Percentiles rank a stretch among this genome's conserved stretches.
phyloP scores from a whole-genome alignment of 2,329 filamentous ascomycete genomes.

The Calonectria henricotiae region DNA sequence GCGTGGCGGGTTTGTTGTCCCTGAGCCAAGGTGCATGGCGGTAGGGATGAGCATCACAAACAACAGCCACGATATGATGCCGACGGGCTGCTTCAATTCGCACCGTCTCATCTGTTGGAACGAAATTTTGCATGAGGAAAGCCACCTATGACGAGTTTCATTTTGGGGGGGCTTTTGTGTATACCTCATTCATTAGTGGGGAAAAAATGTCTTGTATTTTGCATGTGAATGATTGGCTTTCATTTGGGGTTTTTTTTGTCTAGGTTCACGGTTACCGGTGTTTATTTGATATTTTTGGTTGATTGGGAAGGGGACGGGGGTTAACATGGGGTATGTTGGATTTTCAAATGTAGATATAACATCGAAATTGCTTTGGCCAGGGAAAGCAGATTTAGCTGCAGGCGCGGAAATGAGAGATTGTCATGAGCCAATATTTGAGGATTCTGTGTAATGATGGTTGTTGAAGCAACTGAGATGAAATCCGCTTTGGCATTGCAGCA shows the following conservation, averaged over 20 bases:
- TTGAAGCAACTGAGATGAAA: neutral
- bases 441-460: neutral
- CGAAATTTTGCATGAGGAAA: constrained; percentile 39
- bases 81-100: constrained; percentile 9
- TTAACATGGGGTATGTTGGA: constrained; percentile 37
- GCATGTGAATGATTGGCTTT: constrained; percentile 39
- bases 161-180: constrained; percentile 39
- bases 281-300: constrained; percentile 43
- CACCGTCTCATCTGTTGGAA: constrained; percentile 32
- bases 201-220: constrained; percentile 34
- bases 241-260: constrained; percentile 32
- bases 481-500: constrained; percentile 11
- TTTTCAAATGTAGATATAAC: constrained; percentile 49
- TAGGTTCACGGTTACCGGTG: constrained; percentile 41
- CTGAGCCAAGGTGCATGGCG: constrained; percentile 95
- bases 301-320: constrained; percentile 26
- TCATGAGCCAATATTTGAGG: constrained; percentile 21
- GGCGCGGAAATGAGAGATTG: constrained; percentile 44
- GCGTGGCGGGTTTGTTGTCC: constrained; percentile 89
- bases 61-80: constrained; percentile 29
- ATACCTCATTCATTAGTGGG: constrained; percentile 35
- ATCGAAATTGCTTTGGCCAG: constrained; percentile 42
- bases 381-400: constrained; percentile 40
- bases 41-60: constrained; percentile 53
- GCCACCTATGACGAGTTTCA: constrained; percentile 36